Base-by-base conservation (phyloP, 768 basidiomycete genomes). In the Lentinula sp. region DNA sequence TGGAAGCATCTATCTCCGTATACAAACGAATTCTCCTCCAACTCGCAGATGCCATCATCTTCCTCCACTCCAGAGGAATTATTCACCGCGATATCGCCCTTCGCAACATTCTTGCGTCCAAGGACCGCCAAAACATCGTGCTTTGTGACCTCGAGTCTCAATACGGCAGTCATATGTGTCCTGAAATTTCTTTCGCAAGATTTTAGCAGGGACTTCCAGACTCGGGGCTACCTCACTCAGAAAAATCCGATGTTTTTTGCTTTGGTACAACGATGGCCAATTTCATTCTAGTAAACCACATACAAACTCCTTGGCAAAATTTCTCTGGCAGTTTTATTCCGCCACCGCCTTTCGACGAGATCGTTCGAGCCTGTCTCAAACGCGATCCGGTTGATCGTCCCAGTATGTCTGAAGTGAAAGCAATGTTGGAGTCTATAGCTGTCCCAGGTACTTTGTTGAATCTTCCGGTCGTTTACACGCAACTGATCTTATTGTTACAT, bases 171-270 rank as follows among this genome's bases (percentile, higher is more conserved):
- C 13, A 3, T 9, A 7, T 43, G 6, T 62, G 57, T 20, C 64
- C 64, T 20, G 61, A 64, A 46, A 64, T 64, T 6, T 23, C 52
- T 18, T 48, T 18, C 28, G 61, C 61, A 5, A 7, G 2, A 15
- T 35, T 37, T 8, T 7, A 15, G 28, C 28, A 8, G 20, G 46
- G 20, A 7, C 23, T 39, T 18, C 20, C 20, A 1, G 4, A 46
- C n/a, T 16, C 33, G n/a, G 45, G 16, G 13, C 15, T 46, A n/a
- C 63, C 63, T 0, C 62, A 62, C 55, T 62, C 61, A 9, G 35
- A 61, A 53, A 63, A 65, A 58, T 60, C 59, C 8, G 64, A 65
- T 33, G 61, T 65, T 42, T 65, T 50, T 54, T 53, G 55, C 39
- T 62, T 65, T 32, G 64, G 64, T 2, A 48, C 36, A 8, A 52